These are phyloP conservation scores for Eutrema salsugineum DNA, from an alignment of 441 rosid genomes.

Conservation along the genomic window DNA sequence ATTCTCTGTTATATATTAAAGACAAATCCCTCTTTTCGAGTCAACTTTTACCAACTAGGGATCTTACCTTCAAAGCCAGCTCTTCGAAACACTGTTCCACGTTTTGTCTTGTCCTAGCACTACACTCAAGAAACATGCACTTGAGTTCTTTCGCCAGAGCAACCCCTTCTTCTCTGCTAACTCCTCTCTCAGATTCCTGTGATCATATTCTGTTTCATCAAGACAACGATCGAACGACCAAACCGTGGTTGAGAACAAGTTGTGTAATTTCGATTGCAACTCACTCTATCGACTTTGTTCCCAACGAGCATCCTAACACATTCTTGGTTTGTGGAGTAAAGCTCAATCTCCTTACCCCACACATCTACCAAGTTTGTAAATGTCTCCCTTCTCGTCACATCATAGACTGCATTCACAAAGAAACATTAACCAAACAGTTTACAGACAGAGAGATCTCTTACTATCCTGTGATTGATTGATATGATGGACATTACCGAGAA, in stretches of 20 bases:
- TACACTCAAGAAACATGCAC: slow-evolving; percentile 56
- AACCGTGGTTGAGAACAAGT: background rate
- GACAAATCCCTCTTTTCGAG: background rate
- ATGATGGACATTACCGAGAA: slow-evolving; percentile 47
- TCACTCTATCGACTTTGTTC: slow-evolving; percentile 64
- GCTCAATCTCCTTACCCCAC: slow-evolving; percentile 72
- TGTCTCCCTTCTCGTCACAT: slow-evolving; percentile 63
- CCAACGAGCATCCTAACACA: slow-evolving; percentile 74
- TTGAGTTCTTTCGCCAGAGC: slow-evolving; percentile 57
- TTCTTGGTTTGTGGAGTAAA: slow-evolving; percentile 54
- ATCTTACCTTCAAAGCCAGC: slow-evolving; percentile 56
- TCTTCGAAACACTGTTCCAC: slow-evolving; percentile 66
- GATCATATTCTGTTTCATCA: slow-evolving; percentile 18
- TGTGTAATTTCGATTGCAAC: slow-evolving; percentile 17
- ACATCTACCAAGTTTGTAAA: slow-evolving; percentile 59
- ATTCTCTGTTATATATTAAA: slow-evolving; percentile 28
- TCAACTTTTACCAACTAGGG: background rate
- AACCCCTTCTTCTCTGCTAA: slow-evolving; percentile 57
- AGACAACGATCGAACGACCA: background rate
- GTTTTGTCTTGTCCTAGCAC: slow-evolving; percentile 64
- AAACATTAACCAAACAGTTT: background rate
- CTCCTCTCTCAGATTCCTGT: slow-evolving; percentile 65
- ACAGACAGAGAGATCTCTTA: slow-evolving; percentile 1
- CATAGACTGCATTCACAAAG: slow-evolving; percentile 45
- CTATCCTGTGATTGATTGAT: background rate